Evolutionary conservation across 345 rosid genomes (phyloP).

Genomic region (Lepidium didymum): DNA sequence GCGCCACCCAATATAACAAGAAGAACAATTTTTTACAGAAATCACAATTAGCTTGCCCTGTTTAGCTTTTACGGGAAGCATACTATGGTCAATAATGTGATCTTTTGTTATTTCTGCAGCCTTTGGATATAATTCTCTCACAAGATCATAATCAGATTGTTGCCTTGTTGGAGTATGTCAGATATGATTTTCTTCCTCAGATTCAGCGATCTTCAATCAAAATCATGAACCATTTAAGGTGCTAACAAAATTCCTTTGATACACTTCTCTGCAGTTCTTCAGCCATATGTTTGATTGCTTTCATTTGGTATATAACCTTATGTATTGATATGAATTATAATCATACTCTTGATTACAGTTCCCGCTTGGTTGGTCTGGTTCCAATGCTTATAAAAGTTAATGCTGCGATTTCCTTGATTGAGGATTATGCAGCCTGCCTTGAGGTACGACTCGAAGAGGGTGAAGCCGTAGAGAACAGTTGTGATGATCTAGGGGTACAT

Average conservation of each 20-base stretch:
- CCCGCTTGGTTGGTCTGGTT: conserved; percentile 88
- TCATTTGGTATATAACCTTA: background rate
- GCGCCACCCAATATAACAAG: background rate
- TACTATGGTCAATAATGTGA: background rate
- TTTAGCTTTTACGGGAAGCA: background rate
- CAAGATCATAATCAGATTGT: conserved; percentile 89
- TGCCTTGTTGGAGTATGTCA: conserved; percentile 78
- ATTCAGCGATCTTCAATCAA: conserved; percentile 80
- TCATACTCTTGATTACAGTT: conserved; percentile 39
- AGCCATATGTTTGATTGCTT: background rate
- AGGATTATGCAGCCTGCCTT: conserved; percentile 94
- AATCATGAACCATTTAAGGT: conserved; percentile 87
- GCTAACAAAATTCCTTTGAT: background rate
- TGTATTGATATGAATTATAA: background rate
- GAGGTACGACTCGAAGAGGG: conserved; percentile 72
- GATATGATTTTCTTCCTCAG: conserved; percentile 76
- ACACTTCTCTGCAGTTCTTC: conserved; percentile 3
- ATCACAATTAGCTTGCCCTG: background rate
- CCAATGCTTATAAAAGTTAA: conserved; percentile 70
- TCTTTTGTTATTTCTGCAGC: conserved; percentile 45
- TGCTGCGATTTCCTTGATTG: conserved; percentile 62
- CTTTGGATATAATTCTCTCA: conserved; percentile 82
- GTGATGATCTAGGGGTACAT: conserved; percentile 76
- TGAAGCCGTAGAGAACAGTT: conserved; percentile 56
- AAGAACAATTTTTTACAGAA: background rate